Conservation (phyloP, 441 rosid genomes). For the Pelargonium australe region DNA sequence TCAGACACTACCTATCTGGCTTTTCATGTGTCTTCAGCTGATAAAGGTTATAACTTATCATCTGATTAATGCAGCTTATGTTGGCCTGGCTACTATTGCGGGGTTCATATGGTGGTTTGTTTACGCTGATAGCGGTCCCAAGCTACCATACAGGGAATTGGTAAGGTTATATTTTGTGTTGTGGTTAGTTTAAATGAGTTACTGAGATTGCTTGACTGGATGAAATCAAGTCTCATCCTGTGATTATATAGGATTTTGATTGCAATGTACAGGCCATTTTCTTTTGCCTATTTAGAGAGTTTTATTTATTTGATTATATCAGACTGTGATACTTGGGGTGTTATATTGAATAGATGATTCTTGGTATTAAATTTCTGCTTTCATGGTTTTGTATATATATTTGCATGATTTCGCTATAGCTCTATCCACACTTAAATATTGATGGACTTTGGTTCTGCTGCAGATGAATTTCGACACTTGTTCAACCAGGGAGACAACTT, state of each 20-base stretch:
- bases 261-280: not conserved
- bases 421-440: not conserved
- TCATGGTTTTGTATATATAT: not conserved
- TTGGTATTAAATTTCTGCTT: not conserved
- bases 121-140: constrained; percentile 82
- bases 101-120: constrained; percentile 98
- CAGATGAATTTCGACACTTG: constrained; percentile 97
- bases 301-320: not conserved
- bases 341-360: not conserved
- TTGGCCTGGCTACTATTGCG: constrained; percentile 95
- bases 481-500: constrained; percentile 70
- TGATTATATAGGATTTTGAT: not conserved
- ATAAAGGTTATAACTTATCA: not conserved
- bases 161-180: constrained; percentile 37
- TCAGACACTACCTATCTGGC: too few relatives aligned
- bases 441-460: constrained; percentile 11
- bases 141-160: constrained; percentile 78
- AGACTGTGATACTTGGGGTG: not conserved
- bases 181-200: not conserved
- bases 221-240: constrained; percentile 5
- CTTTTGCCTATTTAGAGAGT: not conserved
- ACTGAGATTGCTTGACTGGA: constrained; percentile 9
- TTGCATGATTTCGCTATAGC: not conserved
- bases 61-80: constrained; percentile 66
- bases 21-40: too few relatives aligned